A percentile compares a stretch with the other conserved stretches of the same genome.
Evolutionary conservation across 225 moss, liverwort and hornwort species (phyloP).

Genomic region (Bryum argenteum): DNA sequence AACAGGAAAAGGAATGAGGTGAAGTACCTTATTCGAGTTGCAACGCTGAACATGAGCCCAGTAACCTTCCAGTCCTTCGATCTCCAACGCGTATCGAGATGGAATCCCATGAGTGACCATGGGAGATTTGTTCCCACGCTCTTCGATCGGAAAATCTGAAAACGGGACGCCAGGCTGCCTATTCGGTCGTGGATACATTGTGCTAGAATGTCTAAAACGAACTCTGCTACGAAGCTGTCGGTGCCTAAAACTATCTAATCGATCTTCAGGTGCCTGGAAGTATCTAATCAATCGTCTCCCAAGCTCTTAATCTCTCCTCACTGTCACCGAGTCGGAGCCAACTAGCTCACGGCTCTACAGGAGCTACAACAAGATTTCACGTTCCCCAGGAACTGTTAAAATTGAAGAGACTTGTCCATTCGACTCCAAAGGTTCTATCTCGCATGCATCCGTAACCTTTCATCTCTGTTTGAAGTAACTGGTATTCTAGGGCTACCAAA

Average conservation of each 20-base stretch:
- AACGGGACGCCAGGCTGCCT: slow-evolving; percentile 38
- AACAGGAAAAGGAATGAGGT: slow-evolving; percentile 2
- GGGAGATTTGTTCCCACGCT: slow-evolving; percentile 41
- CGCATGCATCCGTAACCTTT: slow-evolving; percentile 21
- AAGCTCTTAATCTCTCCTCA: neutral
- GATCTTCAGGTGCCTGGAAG: neutral
- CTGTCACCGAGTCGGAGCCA: slow-evolving; percentile 1
- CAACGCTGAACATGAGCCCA: slow-evolving; percentile 52
- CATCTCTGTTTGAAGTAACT: neutral
- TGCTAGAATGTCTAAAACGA: slow-evolving; percentile 13
- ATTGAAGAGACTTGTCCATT: slow-evolving; percentile 43
- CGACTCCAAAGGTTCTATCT: slow-evolving; percentile 24
- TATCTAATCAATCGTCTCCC: neutral
- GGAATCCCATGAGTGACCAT: slow-evolving; percentile 54
- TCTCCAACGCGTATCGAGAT: slow-evolving; percentile 39
- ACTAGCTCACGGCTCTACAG: slow-evolving; percentile 25
- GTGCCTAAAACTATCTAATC: neutral
- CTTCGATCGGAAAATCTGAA: slow-evolving; percentile 45
- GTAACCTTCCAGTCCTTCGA: slow-evolving; percentile 57
- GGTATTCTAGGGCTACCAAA: neutral
- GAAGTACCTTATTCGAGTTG: slow-evolving; percentile 49
- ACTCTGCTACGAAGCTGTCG: neutral
- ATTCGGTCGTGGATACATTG: slow-evolving; percentile 53
- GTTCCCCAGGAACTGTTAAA: slow-evolving; percentile 15
- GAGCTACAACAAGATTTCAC: slow-evolving; percentile 9